Evolutionary conservation across 768 basidiomycete species (phyloP).

Genomic region (Dioszegia crocea): DNA sequence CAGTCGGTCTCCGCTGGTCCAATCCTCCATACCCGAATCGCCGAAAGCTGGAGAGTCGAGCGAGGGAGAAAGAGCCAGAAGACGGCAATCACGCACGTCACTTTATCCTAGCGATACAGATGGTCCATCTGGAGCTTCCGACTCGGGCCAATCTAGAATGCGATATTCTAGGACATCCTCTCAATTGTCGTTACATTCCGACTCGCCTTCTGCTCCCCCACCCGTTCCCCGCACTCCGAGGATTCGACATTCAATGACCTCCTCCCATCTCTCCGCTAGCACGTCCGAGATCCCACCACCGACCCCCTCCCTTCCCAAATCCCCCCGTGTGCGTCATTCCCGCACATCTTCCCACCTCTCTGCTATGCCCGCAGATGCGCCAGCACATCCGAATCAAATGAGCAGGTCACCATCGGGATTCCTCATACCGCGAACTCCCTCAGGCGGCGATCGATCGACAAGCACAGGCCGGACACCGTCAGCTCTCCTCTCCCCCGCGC

Average conservation of each 20-base stretch:
- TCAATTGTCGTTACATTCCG: constrained; percentile 4
- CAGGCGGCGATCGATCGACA: background rate
- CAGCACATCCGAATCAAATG: background rate
- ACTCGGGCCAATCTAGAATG: constrained; percentile 16
- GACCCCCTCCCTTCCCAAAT: background rate
- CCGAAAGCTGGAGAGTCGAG: background rate
- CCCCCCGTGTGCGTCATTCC: constrained; percentile 3
- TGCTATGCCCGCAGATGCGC: background rate
- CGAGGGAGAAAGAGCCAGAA: constrained; percentile 5
- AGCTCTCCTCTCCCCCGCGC: background rate
- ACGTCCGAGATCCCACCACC: background rate
- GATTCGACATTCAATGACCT: background rate
- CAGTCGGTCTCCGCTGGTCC: constrained; percentile 20
- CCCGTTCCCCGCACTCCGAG: background rate
- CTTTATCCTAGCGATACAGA: constrained; percentile 11
- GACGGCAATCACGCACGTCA: constrained; percentile 25
- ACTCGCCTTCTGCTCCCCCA: background rate
- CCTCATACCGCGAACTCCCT: background rate
- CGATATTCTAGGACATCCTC: constrained; percentile 18
- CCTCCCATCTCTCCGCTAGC: background rate
- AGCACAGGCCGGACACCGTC: background rate
- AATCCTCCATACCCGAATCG: constrained; percentile 9
- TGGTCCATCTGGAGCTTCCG: constrained; percentile 12
- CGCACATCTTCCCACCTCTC: constrained; percentile 5
- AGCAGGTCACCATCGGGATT: background rate